Base-by-base conservation (phyloP, 495 filamentous ascomycete genomes). In the Penicillium samsonianum region DNA sequence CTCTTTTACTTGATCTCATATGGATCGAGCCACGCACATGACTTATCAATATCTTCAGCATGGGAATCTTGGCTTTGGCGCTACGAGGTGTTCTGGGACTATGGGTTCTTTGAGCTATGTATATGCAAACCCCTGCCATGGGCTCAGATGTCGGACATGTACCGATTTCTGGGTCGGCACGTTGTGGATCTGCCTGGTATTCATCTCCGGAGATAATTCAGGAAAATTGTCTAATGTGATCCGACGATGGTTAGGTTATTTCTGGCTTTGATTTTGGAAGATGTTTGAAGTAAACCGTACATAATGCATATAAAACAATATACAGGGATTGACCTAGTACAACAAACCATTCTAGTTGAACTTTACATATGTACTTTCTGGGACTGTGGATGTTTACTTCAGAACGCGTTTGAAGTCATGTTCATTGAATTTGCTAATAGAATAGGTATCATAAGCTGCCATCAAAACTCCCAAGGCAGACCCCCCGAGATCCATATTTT, bases 81-180 rank as follows among this genome's bases (percentile, higher is more conserved):
- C 26, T 53, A 20, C 30, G 16, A 17, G 53, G 53, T 25, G 53
- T 55, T 55, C 9, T 52, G 50, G 50, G 30, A 50, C 12, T 28
- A 40, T 38, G 52, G 41, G 35, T 45, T 20, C 14, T 35, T 55
- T 30, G 40, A 54, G 41, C 28, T 37, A 17, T 45, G 41, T 45
- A 45, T 45, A 37, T 43, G 49, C 5, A 44, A 23, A 30, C 8
- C 6, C 9, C 31, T 35, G 31, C 19, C 30, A 33, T 25, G 10
- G 22, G 31, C 31, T 50, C 20, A 37, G 19, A 38, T 37, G 33
- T 37, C 33, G 14, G 14, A 14, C 33, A n/a, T 2, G 5, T 38
- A n/a, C 35, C 35, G 16, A 16, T 22, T 31, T 20, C 19, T 45
- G 16, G 23, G 8, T 37, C n/a, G n/a, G 2, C 30, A 51, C 7